Base-by-base conservation (phyloP, 352 stramenopile genomes). In the Phytophthora litchii region DNA sequence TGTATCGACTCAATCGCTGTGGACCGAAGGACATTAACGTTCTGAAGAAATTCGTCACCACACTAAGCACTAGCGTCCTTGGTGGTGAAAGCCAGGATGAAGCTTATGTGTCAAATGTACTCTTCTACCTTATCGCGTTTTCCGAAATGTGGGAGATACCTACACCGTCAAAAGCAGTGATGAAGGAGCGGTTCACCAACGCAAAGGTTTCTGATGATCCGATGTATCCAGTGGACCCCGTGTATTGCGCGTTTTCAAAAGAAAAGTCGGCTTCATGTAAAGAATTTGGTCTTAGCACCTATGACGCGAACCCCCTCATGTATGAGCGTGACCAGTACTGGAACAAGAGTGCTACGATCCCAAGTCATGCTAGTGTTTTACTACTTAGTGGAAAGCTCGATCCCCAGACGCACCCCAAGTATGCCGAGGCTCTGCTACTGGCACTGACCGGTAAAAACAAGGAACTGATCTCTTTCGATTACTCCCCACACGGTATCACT, bases 131-230 rank as follows among this genome's bases (percentile, higher is more conserved):
- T 13, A 63, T 88, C 13, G 64, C 71, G 4, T 79, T 72, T 44
- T 86, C 75, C 0, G 78, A 88, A 36, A 79, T 84, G 60, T 88
- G 76, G 73, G 73, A 82, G 16, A 65, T 10, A 13, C 78, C 78
- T 0, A 34, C 71, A 41, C 63, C 63, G 9, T 58, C 42, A 3
- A 14, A 47, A 1, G 1, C 25, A 3, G 47, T 51, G 3, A 67
- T 86, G 52, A 19, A 47, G 0, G 17, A 37, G 6, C 40, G 64
- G 0, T 83, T 76, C 48, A 71, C 57, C 7, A 51, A 67, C 27
- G 37, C 63, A 17, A 55, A 45, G 16, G 21, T 55, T 1, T 45
- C 47, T 1, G 47, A 46, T 4, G 47, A 46, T 17, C 25, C 25
- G n/a, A 45, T 23, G 14, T 55, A 55, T n/a, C 20, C 34, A 11